Percentiles rank a stretch among this genome's conserved stretches.
Conservation (phyloP, 768 basidiomycete species). For the Lentinula guzmanii region DNA sequence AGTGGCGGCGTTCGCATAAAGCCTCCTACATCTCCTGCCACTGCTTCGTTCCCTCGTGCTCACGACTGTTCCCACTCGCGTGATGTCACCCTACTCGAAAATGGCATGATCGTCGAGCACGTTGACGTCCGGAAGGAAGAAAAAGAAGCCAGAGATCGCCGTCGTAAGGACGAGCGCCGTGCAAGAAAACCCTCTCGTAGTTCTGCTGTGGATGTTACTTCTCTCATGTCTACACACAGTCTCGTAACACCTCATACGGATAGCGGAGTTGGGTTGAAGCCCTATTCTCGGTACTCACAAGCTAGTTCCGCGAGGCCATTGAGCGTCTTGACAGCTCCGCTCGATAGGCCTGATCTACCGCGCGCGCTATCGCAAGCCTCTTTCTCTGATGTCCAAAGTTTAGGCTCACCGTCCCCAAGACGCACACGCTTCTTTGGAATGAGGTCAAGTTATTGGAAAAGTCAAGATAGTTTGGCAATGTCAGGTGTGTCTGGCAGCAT, state of each 20-base stretch:
- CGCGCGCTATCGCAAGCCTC: constrained; percentile 73
- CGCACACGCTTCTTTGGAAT: constrained; percentile 76
- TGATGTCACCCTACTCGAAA: constrained; percentile 78
- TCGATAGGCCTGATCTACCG: constrained; percentile 56
- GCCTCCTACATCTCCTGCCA: constrained; percentile 42
- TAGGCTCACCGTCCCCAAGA: constrained; percentile 61
- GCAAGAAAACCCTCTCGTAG: constrained; percentile 71
- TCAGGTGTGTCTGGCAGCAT: constrained; percentile 83
- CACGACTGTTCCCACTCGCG: constrained; percentile 53
- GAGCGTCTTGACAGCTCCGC: constrained; percentile 54
- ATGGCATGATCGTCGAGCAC: constrained; percentile 86
- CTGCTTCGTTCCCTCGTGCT: constrained; percentile 24
- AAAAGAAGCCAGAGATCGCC: constrained; percentile 65
- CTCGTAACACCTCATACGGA: constrained; percentile 46
- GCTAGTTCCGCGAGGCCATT: constrained; percentile 47
- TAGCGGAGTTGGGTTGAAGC: constrained; percentile 46
- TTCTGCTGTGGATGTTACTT: constrained; percentile 66
- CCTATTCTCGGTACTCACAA: constrained; percentile 57
- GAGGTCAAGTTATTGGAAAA: constrained; percentile 69
- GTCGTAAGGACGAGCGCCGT: constrained; percentile 63
- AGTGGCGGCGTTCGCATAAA: constrained; percentile 66
- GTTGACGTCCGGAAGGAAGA: constrained; percentile 80
- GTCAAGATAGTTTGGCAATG: constrained; percentile 76
- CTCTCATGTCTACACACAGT: constrained; percentile 65
- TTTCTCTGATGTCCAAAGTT: constrained; percentile 74